phyloP scores from a whole-genome alignment of 257 asterid genomes.

The Phtheirospermum japonicum region DNA sequence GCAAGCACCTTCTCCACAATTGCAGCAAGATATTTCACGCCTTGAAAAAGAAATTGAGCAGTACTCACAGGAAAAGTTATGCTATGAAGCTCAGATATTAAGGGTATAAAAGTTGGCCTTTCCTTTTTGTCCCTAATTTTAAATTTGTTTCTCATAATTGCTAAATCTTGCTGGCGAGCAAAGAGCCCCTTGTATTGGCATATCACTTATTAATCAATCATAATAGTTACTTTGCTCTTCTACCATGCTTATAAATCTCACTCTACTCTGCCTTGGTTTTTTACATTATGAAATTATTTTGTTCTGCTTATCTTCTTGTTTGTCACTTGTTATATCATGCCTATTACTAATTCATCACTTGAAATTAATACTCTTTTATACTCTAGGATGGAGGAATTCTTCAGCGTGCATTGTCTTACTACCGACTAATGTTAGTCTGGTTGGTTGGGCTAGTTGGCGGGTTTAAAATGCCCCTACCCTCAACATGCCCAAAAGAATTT shows the following conservation, averaged over 20 bases:
- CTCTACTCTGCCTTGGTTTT: conserved; percentile 8
- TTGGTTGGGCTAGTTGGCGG: conserved; percentile 83
- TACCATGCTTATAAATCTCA: conserved; percentile 1
- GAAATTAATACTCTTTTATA: conserved; percentile 9
- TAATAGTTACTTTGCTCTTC: neutral
- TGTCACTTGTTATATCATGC: conserved; percentile 4
- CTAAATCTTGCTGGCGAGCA: conserved; percentile 1
- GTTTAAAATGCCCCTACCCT: conserved; percentile 82
- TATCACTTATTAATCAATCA: too few relatives aligned
- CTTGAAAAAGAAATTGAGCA: conserved; percentile 80
- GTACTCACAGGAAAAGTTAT: conserved; percentile 75
- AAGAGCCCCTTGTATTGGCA: neutral
- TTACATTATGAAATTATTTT: neutral
- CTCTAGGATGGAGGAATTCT: conserved; percentile 80
- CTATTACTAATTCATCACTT: neutral
- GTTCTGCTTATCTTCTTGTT: neutral
- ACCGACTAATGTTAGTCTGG: conserved; percentile 92
- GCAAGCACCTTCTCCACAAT: conserved; percentile 72
- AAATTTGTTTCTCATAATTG: conserved; percentile 3
- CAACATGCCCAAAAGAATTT: conserved; percentile 82
- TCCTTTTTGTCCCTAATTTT: conserved; percentile 6
- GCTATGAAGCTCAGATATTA: conserved; percentile 95
- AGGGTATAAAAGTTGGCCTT: conserved; percentile 51
- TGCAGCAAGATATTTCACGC: conserved; percentile 75
- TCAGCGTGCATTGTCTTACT: conserved; percentile 82